Conservation (phyloP, 2,329 filamentous ascomycete genomes). For the Hypoxylon sp. region DNA sequence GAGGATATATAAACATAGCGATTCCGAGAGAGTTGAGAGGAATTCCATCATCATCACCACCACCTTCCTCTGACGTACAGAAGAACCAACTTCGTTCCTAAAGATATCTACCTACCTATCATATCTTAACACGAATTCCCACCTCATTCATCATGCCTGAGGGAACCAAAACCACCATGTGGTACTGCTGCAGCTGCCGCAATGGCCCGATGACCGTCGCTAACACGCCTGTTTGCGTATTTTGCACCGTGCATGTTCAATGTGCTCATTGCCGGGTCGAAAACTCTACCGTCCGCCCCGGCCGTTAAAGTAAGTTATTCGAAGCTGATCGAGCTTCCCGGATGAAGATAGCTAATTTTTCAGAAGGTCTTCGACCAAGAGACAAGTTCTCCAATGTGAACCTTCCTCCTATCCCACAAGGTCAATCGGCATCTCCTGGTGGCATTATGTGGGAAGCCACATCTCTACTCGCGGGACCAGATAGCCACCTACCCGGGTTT, state of each 20-base stretch:
- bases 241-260: background rate
- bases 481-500: background rate
- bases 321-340: background rate
- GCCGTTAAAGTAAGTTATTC: background rate
- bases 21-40: background rate
- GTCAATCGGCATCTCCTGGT: background rate
- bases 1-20: background rate
- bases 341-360: background rate
- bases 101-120: background rate
- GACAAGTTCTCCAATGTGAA: background rate
- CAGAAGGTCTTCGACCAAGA: background rate
- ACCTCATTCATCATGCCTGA: background rate
- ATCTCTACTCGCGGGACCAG: background rate
- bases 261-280: background rate
- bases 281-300: background rate
- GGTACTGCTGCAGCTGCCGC: slow-evolving; percentile 16
- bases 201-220: background rate
- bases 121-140: background rate
- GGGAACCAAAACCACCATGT: background rate
- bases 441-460: background rate
- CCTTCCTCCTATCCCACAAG: background rate
- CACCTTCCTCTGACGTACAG: background rate
- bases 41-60: background rate
- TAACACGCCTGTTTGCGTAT: background rate
- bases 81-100: background rate